Base-by-base conservation (phyloP, 495 filamentous ascomycete genomes). In the Hypoxylon cercidicola region DNA sequence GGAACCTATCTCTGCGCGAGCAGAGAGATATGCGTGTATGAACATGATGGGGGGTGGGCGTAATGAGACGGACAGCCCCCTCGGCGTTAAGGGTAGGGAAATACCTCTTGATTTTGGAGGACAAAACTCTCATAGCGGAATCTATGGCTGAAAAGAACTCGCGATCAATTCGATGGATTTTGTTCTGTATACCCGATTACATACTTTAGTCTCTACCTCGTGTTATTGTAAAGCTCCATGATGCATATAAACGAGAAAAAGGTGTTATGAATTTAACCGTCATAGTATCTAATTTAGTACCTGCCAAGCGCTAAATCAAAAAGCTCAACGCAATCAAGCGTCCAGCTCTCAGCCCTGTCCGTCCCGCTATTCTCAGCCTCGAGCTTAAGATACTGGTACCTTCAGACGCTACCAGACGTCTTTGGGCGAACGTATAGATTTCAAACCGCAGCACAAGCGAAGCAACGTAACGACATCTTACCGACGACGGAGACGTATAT, bases 41-140 rank as follows among this genome's bases (percentile, higher is more conserved):
- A 40, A 10, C 18, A 52, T 6, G 32, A 20, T 1, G 15, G 23
- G 34, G 18, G 25, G 25, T 21, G 32, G 50, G 54, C 25, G 25
- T 28, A 28, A 28, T 28, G 25, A 28, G 23, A 28, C 18, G 18
- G 12, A 43, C 25, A 18, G 34, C 46, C 50, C 50, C 35, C 16
- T 39, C 19, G 54, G 63, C 63, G 63, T 66, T 66, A 12, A 16
- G 51, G 53, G 30, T 9, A 34, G 7, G 64, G 59, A 54, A 68
- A 68, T 68, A 68, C 64, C 64, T 62, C 41, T 62, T 62, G 58
- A 47, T 54, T 67, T 62, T 30, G 30, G 32, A 34, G 52, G 46
- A 18, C 25, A 48, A 41, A 62, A 34, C 25, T 28, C 7, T 7
- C 25, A 28, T 28, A 39, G 34, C 52, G 23, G 49, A 50, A 55